Percentiles rank a stretch among this genome's conserved stretches.
Conservation (phyloP, 495 filamentous ascomycete genomes). For the Friedmanniomyces simplex region DNA sequence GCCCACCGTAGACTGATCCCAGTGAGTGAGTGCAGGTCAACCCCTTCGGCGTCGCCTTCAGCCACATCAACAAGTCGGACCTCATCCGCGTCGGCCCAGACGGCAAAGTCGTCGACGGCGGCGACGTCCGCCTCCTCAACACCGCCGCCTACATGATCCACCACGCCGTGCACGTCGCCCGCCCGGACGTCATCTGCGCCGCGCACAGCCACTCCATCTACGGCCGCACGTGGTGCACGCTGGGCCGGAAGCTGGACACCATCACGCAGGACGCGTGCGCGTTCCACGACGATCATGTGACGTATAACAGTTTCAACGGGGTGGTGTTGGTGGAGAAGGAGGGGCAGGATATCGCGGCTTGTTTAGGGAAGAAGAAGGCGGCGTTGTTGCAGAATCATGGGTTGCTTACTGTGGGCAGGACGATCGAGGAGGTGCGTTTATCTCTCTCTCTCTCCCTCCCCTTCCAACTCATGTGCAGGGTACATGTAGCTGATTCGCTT, state of each 20-base stretch:
- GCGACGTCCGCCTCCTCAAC: conserved; percentile 52
- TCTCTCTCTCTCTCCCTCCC: too few relatives aligned
- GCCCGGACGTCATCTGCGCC: conserved; percentile 62
- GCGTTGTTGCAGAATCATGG: conserved; percentile 64
- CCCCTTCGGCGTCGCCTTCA: conserved; percentile 64
- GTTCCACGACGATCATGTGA: conserved; percentile 45
- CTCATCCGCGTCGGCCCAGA: conserved; percentile 58
- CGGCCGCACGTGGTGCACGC: conserved; percentile 55
- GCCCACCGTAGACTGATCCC: too few relatives aligned
- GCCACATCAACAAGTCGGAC: conserved; percentile 56
- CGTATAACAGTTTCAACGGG: conserved; percentile 60
- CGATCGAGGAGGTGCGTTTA: conserved; percentile 27
- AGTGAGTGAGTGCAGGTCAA: conserved; percentile 59
- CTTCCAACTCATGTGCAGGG: neutral
- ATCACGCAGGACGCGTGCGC: conserved; percentile 41
- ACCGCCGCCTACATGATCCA: conserved; percentile 45
- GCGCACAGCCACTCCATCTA: conserved; percentile 65
- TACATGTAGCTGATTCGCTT: neutral
- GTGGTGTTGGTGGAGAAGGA: conserved; percentile 63
- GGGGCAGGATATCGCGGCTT: conserved; percentile 54
- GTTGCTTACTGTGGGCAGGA: conserved; percentile 39
- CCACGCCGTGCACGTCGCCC: conserved; percentile 48
- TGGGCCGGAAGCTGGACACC: conserved; percentile 59
- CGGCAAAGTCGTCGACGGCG: conserved; percentile 60
- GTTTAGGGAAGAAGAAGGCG: conserved; percentile 57